Evolutionary conservation across 352 stramenopile species (phyloP).

Genomic region (Globisporangium nagaii): DNA sequence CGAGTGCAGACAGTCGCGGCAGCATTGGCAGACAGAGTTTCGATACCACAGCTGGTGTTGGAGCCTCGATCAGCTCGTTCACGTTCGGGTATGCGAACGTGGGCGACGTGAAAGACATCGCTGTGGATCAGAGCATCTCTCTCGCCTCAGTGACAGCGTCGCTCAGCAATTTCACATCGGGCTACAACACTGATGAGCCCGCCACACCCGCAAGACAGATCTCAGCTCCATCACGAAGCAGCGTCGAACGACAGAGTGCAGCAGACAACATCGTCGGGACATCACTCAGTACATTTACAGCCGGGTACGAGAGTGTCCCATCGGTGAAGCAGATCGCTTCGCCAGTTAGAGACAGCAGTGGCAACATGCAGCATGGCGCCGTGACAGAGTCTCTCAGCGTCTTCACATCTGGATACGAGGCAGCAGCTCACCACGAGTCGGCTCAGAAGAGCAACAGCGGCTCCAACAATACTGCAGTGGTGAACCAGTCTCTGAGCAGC

Average conservation of each 20-base stretch:
- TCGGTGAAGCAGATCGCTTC: background rate
- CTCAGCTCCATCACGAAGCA: background rate
- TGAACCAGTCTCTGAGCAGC: constrained; percentile 7
- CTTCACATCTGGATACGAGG: constrained; percentile 20
- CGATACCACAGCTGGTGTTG: constrained; percentile 14
- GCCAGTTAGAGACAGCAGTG: background rate
- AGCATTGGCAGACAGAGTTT: constrained; percentile 2
- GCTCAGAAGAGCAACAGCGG: background rate
- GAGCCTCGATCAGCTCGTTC: constrained; percentile 35
- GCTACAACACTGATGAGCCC: constrained; percentile 6
- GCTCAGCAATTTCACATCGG: constrained; percentile 25
- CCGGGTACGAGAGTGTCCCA: constrained; percentile 8
- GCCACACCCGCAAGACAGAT: background rate
- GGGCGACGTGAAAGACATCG: background rate
- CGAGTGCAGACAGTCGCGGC: background rate
- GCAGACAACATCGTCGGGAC: background rate
- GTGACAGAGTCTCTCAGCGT: constrained; percentile 11
- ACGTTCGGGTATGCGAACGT: constrained; percentile 11
- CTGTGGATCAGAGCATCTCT: constrained; percentile 4
- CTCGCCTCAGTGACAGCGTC: constrained; percentile 9
- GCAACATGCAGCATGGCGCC: background rate
- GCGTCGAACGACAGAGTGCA: background rate
- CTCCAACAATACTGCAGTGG: background rate
- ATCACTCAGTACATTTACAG: constrained; percentile 26
- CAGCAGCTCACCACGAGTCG: background rate